Evolutionary conservation across 805 yeast species (phyloP), one percentile per base, ranked within the genome.

Genomic region (Candida broadrunensis): DNA sequence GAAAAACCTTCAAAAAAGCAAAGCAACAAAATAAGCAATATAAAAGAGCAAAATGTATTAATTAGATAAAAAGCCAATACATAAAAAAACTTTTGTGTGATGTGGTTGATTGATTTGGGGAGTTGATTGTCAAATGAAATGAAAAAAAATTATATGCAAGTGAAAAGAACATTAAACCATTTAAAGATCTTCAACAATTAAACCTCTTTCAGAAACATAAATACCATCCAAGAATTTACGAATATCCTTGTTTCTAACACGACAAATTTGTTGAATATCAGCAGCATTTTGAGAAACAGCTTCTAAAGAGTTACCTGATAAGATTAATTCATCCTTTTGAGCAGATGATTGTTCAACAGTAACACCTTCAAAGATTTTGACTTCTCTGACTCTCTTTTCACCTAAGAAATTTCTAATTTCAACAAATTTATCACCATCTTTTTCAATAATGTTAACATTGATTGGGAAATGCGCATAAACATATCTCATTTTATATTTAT

Each of bases 391-490:
- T 76, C 88, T 82, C 85, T 89, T 93, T 82, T 93, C 98, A 79
- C 99, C 99, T 77, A 93, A 84, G 85, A 88, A 93, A 82, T 93
- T 93, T 88, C 98, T 90, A 81, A 93, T 90, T 81, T 93, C 98
- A 61, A 91, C 85, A 65, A 65, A 80, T 52, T 78, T 73, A 39
- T 69, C 61, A 58, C 86, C 88, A 45, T 91, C 91, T 63, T 79
- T 77, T 55, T 86, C 88, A 68, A 86, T 70, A 58, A 89, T 73
- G 81, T 90, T 91, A 59, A 93, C 97, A 78, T 93, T 93, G 78
- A 95, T 93, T 73, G 99, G 99, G 96, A 93, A 93, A 88, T 93
- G 99, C 84, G 99, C 99, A 72, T 91, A 95, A 54, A 93, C 99
- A 75, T 88, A 90, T 83, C 98, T 89, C 97, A 93, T 85, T 87